These are phyloP conservation scores for Ceratocystis harringtonii DNA, from an alignment of 2,329 filamentous ascomycete genomes.

Conservation along the genomic window DNA sequence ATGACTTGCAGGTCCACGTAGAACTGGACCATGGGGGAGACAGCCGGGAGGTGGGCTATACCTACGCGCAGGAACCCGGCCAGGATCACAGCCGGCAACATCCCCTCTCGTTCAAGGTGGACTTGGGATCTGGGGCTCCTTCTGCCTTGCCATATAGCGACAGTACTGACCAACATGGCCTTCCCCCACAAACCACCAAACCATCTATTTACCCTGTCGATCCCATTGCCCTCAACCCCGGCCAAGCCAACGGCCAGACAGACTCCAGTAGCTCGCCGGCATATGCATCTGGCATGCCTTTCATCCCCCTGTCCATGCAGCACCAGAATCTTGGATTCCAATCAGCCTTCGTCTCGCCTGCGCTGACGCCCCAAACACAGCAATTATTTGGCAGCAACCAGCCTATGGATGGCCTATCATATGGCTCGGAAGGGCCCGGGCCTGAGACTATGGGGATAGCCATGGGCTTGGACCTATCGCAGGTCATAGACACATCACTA, in stretches of 20 bases:
- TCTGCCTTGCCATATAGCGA: not conserved
- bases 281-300: not conserved
- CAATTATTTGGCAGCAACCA: not conserved
- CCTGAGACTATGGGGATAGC: not conserved
- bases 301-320: not conserved
- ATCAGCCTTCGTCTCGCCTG: not conserved
- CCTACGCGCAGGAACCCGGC: too few relatives aligned
- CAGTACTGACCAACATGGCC: not conserved
- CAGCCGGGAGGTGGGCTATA: not conserved
- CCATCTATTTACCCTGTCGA: not conserved
- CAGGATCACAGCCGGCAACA: not conserved
- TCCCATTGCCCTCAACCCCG: not conserved
- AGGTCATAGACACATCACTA: constrained; percentile 1
- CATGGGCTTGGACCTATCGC: not conserved
- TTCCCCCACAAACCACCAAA: not conserved
- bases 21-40: constrained; percentile 22
- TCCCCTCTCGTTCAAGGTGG: not conserved
- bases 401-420: not conserved
- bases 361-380: not conserved
- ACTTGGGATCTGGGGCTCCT: not conserved
- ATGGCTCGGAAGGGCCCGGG: not conserved
- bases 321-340: not conserved
- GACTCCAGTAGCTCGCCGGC: not conserved
- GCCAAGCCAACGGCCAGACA: constrained; percentile 10
- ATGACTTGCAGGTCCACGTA: constrained; percentile 36